These are phyloP conservation scores for Solanum lignicaule DNA, from an alignment of 257 asterid genomes.

Conservation along the genomic window DNA sequence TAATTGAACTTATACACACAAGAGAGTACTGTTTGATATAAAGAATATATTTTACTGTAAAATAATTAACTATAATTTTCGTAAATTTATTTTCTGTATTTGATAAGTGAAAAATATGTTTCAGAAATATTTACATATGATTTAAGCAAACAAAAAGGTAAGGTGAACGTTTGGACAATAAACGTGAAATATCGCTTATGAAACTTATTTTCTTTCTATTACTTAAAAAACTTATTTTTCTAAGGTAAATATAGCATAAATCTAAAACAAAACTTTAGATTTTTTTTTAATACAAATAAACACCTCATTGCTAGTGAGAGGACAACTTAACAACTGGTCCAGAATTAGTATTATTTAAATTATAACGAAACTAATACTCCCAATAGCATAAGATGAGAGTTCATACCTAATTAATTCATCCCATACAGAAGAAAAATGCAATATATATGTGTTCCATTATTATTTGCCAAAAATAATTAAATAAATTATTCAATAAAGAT, in stretches of 20 bases:
- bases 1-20: not conserved
- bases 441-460: not conserved
- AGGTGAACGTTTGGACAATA: not conserved
- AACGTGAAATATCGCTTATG: not conserved
- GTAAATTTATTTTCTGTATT: too few relatives aligned
- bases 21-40: not conserved
- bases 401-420: not conserved
- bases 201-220: not conserved
- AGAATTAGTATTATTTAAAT: not conserved
- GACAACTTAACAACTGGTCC: slow-evolving; percentile 7
- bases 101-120: not conserved
- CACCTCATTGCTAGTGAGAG: not conserved
- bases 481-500: not conserved
- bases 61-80: too few relatives aligned
- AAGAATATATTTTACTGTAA: too few relatives aligned
- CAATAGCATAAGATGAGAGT: not conserved
- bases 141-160: not conserved
- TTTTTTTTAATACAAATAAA: not conserved
- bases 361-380: not conserved
- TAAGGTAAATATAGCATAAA: not conserved
- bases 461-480: not conserved
- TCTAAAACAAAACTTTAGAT: not conserved
- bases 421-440: not conserved
- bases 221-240: not conserved
- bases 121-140: not conserved